Base-by-base conservation (phyloP, 805 yeast genomes). In the Geotrichum ghanense region DNA sequence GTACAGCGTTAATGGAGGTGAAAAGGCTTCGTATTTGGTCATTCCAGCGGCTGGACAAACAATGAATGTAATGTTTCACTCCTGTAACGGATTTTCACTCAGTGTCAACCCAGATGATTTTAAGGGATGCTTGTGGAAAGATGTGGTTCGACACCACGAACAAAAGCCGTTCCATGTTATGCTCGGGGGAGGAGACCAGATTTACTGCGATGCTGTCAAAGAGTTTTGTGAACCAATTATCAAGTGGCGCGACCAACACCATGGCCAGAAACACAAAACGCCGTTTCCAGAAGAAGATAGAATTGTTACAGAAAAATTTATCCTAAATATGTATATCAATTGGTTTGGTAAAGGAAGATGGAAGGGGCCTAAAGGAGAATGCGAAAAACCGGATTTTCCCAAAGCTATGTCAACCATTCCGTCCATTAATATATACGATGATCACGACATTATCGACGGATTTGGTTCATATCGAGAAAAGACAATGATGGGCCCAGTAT, bases 111-210 rank as follows among this genome's bases (percentile, higher is more conserved):
- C 95, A 1, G 56, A 67, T 0, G 62, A 63, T 3, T 92, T 79
- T 65, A 76, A 79, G 49, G 85, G 89, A 6, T 80, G 85, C 1
- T 64, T 92, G 52, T 90, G 97, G 97, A 71, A 68, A 35, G 97
- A 92, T 59, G 94, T 90, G 2, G 56, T 89, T 54, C 76, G 77
- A 50, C 96, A 90, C 58, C 62, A 68, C 16, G 55, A 62, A 4
- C 68, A 71, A 35, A 76, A 75, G 35, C 75, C 72, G 39, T 86
- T 86, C 64, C 96, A 90, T 62, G 97, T 87, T 3, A 89, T 90
- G 95, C 69, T 92, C 23, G 97, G 97, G 23, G 97, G 97, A 45
- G 98, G 98, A 25, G 98, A 90, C 65, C 98, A 90, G 66, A 74
- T 90, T 44, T 90, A 90, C 62, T 79, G 89, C 45, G 98, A 90